These are phyloP conservation scores for Athelia sp. DNA, from an alignment of 1,284 basidiomycete genomes.

Conservation along the genomic window DNA sequence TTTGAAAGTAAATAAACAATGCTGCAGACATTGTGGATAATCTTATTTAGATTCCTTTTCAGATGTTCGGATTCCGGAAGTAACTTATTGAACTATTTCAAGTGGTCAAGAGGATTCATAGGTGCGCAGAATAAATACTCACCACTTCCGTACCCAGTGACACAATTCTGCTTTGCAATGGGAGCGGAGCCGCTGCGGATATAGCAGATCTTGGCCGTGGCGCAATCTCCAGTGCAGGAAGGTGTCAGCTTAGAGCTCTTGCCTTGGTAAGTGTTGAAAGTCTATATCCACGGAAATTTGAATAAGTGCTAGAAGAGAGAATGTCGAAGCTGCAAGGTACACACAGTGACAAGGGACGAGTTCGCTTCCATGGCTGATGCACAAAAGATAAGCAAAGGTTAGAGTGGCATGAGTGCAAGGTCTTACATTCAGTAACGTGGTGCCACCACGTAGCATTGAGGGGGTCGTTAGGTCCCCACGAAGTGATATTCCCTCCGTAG, in stretches of 20 bases:
- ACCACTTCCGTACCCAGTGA: too few species aligned
- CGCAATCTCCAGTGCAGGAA: constrained; percentile 59
- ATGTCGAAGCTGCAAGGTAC: neutral
- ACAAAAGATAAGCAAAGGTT: too few species aligned
- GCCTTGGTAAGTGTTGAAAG: constrained; percentile 69
- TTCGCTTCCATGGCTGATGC: constrained; percentile 2
- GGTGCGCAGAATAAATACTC: too few species aligned
- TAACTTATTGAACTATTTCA: too few species aligned
- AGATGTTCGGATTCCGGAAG: too few species aligned
- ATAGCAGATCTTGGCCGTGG: constrained; percentile 72
- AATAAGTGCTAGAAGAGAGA: too few species aligned
- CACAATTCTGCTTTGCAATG: constrained; percentile 55
- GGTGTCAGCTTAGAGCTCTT: constrained; percentile 54
- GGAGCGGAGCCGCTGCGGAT: constrained; percentile 68
- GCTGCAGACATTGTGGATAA: too few species aligned
- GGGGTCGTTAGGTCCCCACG: constrained; percentile 36
- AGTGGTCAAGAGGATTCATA: too few species aligned
- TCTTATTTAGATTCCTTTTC: too few species aligned
- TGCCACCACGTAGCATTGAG: constrained; percentile 51
- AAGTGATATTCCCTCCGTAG: constrained; percentile 33
- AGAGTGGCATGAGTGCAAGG: too few species aligned
- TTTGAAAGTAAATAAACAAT: too few species aligned
- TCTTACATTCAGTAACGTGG: constrained; percentile 31
- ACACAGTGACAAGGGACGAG: neutral
- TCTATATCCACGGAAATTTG: constrained; percentile 24